Evolutionary conservation across 2,329 filamentous ascomycete genomes (phyloP).

Genomic region (Pyricularia pennisetigena): DNA sequence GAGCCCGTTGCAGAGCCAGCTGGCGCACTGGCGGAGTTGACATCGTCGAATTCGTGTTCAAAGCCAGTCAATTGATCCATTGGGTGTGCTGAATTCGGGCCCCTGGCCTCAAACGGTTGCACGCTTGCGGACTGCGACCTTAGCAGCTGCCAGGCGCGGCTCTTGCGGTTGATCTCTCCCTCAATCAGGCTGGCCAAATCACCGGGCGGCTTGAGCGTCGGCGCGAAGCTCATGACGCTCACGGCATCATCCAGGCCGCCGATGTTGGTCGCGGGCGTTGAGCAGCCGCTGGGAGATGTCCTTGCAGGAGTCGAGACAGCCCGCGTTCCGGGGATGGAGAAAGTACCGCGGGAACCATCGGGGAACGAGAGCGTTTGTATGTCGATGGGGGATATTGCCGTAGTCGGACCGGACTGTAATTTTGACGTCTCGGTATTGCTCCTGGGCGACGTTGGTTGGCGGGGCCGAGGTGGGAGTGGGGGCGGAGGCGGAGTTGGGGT

Average conservation of each 20-base stretch:
- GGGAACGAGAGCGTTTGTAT: constrained; percentile 67
- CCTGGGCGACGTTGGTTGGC: constrained; percentile 22
- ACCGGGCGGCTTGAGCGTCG: constrained; percentile 50
- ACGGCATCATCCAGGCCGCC: constrained; percentile 42
- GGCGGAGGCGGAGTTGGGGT: constrained; percentile 26
- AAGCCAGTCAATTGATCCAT: constrained; percentile 55
- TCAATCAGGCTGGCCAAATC: constrained; percentile 78
- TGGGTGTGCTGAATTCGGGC: constrained; percentile 22
- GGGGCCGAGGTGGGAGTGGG: constrained; percentile 44
- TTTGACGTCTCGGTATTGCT: constrained; percentile 11
- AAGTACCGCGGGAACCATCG: constrained; percentile 58
- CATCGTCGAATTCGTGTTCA: constrained; percentile 60
- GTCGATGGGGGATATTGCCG: constrained; percentile 72
- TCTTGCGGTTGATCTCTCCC: constrained; percentile 57
- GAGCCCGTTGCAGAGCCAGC: constrained; percentile 14
- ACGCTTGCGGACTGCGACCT: constrained; percentile 50
- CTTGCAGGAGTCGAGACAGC: constrained; percentile 23
- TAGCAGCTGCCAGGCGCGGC: constrained; percentile 58
- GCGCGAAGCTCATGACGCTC: constrained; percentile 57
- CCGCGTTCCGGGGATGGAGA: constrained; percentile 30
- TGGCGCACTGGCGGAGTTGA: constrained; percentile 16
- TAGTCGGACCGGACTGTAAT: constrained; percentile 62
- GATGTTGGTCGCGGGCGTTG: constrained; percentile 21
- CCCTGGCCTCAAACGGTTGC: constrained; percentile 49
- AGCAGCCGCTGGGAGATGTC: constrained; percentile 25